Evolutionary conservation across 2,329 filamentous ascomycete genomes (phyloP).

Genomic region (Zopfia rhizophila): DNA sequence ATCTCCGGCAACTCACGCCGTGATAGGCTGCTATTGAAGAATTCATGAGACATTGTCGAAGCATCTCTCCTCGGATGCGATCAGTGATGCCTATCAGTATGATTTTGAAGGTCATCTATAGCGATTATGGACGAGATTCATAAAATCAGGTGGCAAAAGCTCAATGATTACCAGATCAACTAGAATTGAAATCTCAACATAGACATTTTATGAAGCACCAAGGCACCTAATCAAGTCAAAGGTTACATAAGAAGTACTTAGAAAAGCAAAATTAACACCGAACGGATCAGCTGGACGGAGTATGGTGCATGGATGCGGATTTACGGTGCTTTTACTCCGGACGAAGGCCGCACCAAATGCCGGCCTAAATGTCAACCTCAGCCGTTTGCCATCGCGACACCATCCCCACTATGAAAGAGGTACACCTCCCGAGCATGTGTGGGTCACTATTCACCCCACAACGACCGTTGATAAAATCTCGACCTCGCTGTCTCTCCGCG

Average conservation of each 20-base stretch:
- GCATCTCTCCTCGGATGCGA: conserved; percentile 23
- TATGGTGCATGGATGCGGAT: too few species aligned
- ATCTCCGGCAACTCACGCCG: too few species aligned
- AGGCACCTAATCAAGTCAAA: too few species aligned
- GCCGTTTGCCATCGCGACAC: conserved; percentile 37
- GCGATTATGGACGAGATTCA: too few species aligned
- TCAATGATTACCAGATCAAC: too few species aligned
- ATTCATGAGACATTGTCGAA: conserved; percentile 20
- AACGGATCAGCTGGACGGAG: too few species aligned
- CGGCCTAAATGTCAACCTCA: conserved; percentile 31
- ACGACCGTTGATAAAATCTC: conserved; percentile 12
- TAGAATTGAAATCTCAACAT: too few species aligned
- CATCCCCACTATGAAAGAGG: conserved; percentile 47
- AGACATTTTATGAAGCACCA: too few species aligned
- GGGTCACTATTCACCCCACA: conserved; percentile 16
- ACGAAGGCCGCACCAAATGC: conserved; percentile 42
- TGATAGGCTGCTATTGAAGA: conserved; percentile 17
- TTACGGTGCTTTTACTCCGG: too few species aligned
- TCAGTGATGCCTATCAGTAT: conserved; percentile 24
- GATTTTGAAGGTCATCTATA: conserved; percentile 26
- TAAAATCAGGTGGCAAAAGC: too few species aligned
- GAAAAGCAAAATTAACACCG: too few species aligned
- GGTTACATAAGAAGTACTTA: too few species aligned
- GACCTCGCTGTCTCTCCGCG: conserved; percentile 16
- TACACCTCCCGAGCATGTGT: conserved; percentile 31